Evolutionary conservation across 1,284 basidiomycete species (phyloP).

Genomic region (Fomitopsis palustris): DNA sequence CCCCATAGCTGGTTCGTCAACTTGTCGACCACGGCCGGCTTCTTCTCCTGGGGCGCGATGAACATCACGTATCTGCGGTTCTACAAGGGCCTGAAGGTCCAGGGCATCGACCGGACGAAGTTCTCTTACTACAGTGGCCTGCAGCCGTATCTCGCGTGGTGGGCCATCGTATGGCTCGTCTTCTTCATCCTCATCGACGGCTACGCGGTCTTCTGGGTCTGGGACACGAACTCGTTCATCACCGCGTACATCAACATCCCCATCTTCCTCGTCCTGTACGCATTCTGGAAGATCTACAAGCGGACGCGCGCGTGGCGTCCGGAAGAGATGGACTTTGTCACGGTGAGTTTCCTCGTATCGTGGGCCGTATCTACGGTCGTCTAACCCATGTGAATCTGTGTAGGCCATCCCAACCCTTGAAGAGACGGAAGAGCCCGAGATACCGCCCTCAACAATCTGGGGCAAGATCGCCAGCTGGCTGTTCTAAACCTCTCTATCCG

Average conservation of each 20-base stretch:
- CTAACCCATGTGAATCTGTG: neutral
- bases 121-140: conserved; percentile 52
- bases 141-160: conserved; percentile 36
- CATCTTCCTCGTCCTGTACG: conserved; percentile 45
- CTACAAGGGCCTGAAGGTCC: conserved; percentile 57
- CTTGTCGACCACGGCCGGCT: conserved; percentile 54
- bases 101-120: conserved; percentile 52
- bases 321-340: conserved; percentile 59
- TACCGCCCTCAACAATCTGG: conserved; percentile 32
- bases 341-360: conserved; percentile 26
- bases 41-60: conserved; percentile 71
- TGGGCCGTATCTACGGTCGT: neutral
- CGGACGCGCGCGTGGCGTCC: conserved; percentile 48
- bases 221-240: conserved; percentile 56
- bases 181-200: conserved; percentile 41
- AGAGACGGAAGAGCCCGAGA: conserved; percentile 45
- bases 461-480: conserved; percentile 35
- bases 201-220: conserved; percentile 37
- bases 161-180: conserved; percentile 37
- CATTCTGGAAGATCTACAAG: conserved; percentile 53
- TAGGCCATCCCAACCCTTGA: conserved; percentile 51
- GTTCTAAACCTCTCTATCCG: conserved; percentile 28
- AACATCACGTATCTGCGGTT: conserved; percentile 74
- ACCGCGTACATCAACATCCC: conserved; percentile 48
- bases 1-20: conserved; percentile 49